Evolutionary conservation across 2,329 filamentous ascomycete genomes (phyloP).

Genomic region (Neofusicoccum sp.): DNA sequence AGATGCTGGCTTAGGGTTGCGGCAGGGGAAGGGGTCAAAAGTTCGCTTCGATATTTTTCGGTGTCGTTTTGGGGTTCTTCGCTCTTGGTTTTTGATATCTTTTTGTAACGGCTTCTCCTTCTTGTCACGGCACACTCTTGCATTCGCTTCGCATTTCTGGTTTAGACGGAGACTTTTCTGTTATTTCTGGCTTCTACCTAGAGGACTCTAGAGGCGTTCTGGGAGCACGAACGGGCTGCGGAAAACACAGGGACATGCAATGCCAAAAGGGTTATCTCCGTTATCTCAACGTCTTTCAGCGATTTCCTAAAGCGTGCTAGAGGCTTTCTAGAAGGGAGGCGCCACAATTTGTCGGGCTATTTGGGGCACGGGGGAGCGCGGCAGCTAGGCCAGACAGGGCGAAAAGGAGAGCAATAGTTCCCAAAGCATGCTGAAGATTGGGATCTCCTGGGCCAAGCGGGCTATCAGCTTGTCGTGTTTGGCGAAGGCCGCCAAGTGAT

Average conservation of each 20-base stretch:
- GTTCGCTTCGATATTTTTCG: not conserved
- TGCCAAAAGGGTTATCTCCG: slow-evolving; percentile 4
- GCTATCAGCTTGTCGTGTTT: not conserved
- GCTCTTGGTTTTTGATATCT: not conserved
- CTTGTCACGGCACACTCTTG: not conserved
- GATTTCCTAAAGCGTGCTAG: not conserved
- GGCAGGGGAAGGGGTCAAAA: not conserved
- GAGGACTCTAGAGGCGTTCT: not conserved
- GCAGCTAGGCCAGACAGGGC: not conserved
- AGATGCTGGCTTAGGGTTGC: not conserved
- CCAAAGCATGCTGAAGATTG: not conserved
- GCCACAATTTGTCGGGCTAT: slow-evolving; percentile 2
- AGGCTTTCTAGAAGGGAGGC: not conserved
- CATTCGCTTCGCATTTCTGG: not conserved
- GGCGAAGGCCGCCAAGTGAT: slow-evolving; percentile 9
- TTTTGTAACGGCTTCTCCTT: not conserved
- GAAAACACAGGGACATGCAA: not conserved
- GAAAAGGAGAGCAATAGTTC: not conserved
- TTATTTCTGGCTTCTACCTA: not conserved
- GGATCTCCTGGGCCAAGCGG: slow-evolving; percentile 1
- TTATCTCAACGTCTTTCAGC: not conserved
- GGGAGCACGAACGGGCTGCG: not conserved
- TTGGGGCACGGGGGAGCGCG: not conserved
- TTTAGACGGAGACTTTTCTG: not conserved
- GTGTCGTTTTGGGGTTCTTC: not conserved